Percentiles rank a stretch among this genome's conserved stretches.
Conservation (phyloP, 208 protist species). For the Herpetomonas tarakana region DNA sequence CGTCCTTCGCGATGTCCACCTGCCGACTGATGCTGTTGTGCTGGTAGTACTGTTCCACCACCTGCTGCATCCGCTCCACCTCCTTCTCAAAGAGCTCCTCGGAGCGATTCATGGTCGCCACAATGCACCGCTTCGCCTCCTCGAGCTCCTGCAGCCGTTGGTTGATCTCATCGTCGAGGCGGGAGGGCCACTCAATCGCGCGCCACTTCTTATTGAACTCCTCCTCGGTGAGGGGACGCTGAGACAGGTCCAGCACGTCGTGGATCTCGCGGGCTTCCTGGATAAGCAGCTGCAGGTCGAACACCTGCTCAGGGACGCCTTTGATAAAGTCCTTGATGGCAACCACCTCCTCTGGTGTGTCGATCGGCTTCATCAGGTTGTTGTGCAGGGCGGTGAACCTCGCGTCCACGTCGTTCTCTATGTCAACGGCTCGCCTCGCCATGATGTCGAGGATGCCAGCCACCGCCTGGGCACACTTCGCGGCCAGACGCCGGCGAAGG, state of each 20-base stretch:
- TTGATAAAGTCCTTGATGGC: constrained; percentile 90
- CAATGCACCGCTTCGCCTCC: constrained; percentile 86
- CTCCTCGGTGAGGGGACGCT: constrained; percentile 82
- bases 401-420: constrained; percentile 64
- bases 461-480: constrained; percentile 71
- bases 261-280: constrained; percentile 75
- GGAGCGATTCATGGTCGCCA: constrained; percentile 76
- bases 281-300: constrained; percentile 77
- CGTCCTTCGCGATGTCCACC: constrained; percentile 90
- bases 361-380: constrained; percentile 57
- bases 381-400: constrained; percentile 69
- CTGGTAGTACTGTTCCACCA: constrained; percentile 85
- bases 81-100: constrained; percentile 87
- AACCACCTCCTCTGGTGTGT: constrained; percentile 89
- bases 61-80: constrained; percentile 61
- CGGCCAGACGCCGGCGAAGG: constrained; percentile 59
- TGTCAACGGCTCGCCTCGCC: constrained; percentile 60
- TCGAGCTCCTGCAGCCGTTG: constrained; percentile 90
- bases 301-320: constrained; percentile 82
- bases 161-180: constrained; percentile 89
- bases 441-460: constrained; percentile 71
- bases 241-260: constrained; percentile 91
- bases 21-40: constrained; percentile 83
- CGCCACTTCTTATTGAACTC: constrained; percentile 94
- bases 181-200: constrained; percentile 86